Conservation (phyloP, 345 rosid genomes). For the Salix exigua region DNA sequence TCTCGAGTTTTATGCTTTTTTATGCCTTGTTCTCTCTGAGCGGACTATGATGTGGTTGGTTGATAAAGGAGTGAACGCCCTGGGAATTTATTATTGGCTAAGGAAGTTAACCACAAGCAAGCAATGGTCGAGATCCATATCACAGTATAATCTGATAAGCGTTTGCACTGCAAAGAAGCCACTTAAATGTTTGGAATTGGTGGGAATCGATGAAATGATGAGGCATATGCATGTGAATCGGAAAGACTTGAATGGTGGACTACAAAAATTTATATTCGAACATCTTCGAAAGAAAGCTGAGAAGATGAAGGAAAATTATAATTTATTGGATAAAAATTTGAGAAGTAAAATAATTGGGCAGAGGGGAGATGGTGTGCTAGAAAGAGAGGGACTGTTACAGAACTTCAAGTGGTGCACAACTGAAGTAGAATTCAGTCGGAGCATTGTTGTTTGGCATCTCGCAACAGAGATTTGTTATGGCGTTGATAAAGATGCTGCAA, state of each 20-base stretch:
- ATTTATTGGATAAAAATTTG: fast-evolving
- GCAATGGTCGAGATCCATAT: constrained; percentile 20
- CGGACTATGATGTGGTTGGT: background rate
- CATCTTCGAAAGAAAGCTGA: constrained; percentile 7
- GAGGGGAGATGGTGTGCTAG: constrained; percentile 9
- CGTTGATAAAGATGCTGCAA: background rate
- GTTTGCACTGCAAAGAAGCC: background rate
- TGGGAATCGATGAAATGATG: background rate
- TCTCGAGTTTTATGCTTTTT: constrained; percentile 21
- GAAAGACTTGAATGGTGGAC: background rate
- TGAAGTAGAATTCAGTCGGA: background rate
- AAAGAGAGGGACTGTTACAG: background rate
- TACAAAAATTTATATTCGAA: constrained; percentile 1
- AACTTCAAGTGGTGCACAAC: background rate
- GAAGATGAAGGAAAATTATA: fast-evolving
- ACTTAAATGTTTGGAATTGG: background rate
- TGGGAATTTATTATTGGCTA: too few relatives aligned
- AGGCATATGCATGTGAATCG: background rate
- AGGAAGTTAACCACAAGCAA: background rate
- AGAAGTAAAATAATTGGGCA: background rate
- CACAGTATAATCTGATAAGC: constrained; percentile 16
- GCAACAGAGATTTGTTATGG: constrained; percentile 22
- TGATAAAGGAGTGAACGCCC: too few relatives aligned
- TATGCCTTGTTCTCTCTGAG: background rate
- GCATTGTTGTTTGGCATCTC: constrained; percentile 30